phyloP scores from a whole-genome alignment of 208 protist species.

The Leishmania aethiopica region DNA sequence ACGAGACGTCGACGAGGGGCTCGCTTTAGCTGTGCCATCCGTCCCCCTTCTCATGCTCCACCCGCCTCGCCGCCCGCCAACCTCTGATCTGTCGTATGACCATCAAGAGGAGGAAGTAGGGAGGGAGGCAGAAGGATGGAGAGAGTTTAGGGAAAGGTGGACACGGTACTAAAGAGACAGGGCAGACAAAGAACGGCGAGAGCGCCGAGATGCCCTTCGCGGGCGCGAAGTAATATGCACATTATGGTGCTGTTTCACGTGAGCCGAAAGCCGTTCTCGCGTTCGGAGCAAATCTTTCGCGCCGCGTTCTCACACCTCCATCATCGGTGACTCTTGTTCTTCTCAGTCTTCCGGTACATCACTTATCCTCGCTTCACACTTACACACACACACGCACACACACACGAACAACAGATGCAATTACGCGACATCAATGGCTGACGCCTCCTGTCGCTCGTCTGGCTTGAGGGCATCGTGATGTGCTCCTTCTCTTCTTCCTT shows the following conservation, averaged over 20 bases:
- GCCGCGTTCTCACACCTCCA: background rate
- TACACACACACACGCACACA: background rate
- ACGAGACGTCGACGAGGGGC: background rate
- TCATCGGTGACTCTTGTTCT: background rate
- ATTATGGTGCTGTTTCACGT: background rate
- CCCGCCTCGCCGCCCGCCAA: too few species aligned
- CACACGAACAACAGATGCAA: background rate
- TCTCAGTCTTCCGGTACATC: background rate
- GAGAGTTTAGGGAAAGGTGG: background rate
- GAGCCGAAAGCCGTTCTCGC: background rate
- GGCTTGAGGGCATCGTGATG: background rate
- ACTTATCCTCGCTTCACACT: background rate
- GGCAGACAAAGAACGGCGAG: background rate
- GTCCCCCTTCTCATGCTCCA: too few species aligned
- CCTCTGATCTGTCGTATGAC: background rate
- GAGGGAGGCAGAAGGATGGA: background rate
- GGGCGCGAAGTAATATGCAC: background rate
- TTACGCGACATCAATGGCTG: background rate
- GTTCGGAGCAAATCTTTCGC: background rate
- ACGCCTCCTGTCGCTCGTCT: background rate
- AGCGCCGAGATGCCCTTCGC: background rate
- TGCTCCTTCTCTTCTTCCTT: background rate
- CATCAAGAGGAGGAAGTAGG: background rate
- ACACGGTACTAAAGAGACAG: background rate
- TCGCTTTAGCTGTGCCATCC: background rate